Evolutionary conservation across 176 grass and related monocot species (phyloP).

Genomic region (Urochloa ruziziensis): DNA sequence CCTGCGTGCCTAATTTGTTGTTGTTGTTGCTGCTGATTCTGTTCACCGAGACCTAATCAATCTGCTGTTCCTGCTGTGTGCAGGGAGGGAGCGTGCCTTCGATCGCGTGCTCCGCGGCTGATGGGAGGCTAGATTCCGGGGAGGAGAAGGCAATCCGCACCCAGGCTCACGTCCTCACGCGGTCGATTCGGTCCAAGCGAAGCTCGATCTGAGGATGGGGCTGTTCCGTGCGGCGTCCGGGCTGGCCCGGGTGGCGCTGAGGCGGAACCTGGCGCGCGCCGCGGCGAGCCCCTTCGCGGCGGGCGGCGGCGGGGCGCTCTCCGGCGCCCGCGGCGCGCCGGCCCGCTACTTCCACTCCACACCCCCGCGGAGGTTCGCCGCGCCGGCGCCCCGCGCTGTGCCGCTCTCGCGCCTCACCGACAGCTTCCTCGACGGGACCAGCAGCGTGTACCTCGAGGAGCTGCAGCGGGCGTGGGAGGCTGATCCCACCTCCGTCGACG

Average conservation of each 20-base stretch:
- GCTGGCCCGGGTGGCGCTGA: constrained; percentile 55
- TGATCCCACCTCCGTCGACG: constrained; percentile 64
- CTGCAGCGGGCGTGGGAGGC: constrained; percentile 83
- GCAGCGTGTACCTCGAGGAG: constrained; percentile 83
- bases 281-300: constrained; percentile 27
- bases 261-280: constrained; percentile 46
- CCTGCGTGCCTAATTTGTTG: no score
- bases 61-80: not conserved
- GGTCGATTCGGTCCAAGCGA: not conserved
- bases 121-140: constrained; percentile 22
- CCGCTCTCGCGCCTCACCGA: constrained; percentile 75
- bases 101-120: not conserved
- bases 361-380: constrained; percentile 23
- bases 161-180: not conserved
- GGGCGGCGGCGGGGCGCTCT: not conserved
- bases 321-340: not conserved
- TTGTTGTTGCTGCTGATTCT: not conserved
- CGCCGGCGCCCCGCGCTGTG: constrained; percentile 55
- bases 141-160: not conserved
- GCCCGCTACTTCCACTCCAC: constrained; percentile 57
- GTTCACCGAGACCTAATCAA: not conserved
- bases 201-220: constrained; percentile 56
- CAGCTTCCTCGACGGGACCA: constrained; percentile 81
- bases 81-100: not conserved
- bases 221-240: constrained; percentile 77